Percentiles rank a stretch among this genome's conserved stretches.
Conservation (phyloP, 73 alveolate species). For the Paramecium sexaurelia region DNA sequence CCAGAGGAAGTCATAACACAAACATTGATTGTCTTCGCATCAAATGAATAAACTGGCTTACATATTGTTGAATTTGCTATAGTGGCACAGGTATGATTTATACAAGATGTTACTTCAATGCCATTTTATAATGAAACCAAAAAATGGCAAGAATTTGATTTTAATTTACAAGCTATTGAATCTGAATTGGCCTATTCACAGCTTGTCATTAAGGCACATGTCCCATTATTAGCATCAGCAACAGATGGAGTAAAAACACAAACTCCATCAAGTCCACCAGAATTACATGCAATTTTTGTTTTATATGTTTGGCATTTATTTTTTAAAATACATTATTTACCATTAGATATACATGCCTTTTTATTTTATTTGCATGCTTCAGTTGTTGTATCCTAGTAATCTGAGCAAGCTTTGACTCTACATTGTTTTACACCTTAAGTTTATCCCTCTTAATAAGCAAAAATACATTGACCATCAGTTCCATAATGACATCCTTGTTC, state of each 20-base stretch:
- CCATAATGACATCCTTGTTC: slow-evolving; percentile 13
- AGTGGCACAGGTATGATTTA: neutral
- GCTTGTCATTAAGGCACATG: neutral
- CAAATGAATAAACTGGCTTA: neutral
- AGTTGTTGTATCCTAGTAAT: neutral
- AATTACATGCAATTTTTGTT: neutral
- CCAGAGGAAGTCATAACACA: neutral
- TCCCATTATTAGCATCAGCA: neutral
- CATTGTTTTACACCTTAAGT: neutral
- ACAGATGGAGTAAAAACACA: slow-evolving; percentile 2
- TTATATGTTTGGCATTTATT: neutral
- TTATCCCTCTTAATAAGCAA: slow-evolving; percentile 1
- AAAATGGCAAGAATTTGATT: neutral
- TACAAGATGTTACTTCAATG: neutral
- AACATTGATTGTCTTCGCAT: neutral
- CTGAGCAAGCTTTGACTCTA: slow-evolving; percentile 1
- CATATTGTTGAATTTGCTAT: neutral
- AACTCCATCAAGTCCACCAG: neutral
- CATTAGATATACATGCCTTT: slow-evolving; percentile 16
- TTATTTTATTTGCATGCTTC: neutral
- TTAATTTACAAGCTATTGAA: neutral
- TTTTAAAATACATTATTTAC: slow-evolving; percentile 7
- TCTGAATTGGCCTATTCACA: slow-evolving; percentile 21
- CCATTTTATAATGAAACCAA: neutral
- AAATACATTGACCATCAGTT: slow-evolving; percentile 45